Percentiles rank a stretch among this genome's conserved stretches.
Evolutionary conservation across 2,329 filamentous ascomycete species (phyloP).

Genomic region (Sporothrix protearum): DNA sequence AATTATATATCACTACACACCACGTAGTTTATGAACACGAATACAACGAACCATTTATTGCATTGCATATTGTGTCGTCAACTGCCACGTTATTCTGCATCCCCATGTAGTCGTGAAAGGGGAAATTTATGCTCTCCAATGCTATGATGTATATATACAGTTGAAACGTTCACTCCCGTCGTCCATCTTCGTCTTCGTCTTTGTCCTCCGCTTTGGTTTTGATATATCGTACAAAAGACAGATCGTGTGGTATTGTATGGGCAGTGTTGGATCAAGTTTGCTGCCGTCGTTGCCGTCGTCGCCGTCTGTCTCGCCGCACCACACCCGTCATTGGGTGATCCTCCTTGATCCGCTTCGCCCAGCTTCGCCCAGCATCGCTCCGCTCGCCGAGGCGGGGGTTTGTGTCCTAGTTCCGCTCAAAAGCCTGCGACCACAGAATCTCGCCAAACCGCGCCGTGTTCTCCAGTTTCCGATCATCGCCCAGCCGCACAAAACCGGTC

Average conservation of each 20-base stretch:
- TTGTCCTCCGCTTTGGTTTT: background rate
- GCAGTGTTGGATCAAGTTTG: too few species aligned
- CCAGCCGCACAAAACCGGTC: conserved; percentile 77
- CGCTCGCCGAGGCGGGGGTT: background rate
- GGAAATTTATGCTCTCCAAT: conserved; percentile 3
- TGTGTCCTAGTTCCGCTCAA: conserved; percentile 28
- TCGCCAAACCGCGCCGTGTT: conserved; percentile 50
- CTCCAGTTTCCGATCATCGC: conserved; percentile 74
- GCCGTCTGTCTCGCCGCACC: too few species aligned
- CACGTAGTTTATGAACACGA: conserved; percentile 1
- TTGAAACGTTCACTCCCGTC: background rate
- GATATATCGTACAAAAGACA: conserved; percentile 1
- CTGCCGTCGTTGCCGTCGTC: background rate
- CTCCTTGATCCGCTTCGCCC: background rate
- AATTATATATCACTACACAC: background rate
- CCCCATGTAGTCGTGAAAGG: background rate
- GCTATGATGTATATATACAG: conserved; percentile 9
- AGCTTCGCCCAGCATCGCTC: conserved; percentile 18
- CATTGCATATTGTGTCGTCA: background rate
- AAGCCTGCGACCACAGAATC: conserved; percentile 46
- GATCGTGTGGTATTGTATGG: background rate
- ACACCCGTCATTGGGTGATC: too few species aligned
- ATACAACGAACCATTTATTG: background rate
- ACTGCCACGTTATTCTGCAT: background rate
- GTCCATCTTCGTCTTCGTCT: background rate